A percentile compares a stretch with the other conserved stretches of the same genome.
Evolutionary conservation across 176 grass and related monocot species (phyloP).

Genomic region (Oryza glaberrima): DNA sequence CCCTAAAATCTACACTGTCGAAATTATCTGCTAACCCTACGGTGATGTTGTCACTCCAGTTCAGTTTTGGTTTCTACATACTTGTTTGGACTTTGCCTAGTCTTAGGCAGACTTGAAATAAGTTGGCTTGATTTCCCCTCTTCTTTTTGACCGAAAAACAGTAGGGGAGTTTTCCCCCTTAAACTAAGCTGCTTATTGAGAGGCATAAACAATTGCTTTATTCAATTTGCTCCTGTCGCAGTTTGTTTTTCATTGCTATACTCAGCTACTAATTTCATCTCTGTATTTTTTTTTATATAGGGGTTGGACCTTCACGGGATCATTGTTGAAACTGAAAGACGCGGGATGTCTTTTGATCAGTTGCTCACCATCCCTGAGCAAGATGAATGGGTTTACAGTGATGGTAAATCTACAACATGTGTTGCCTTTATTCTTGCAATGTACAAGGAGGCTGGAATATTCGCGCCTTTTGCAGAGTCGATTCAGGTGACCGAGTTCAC

Average conservation of each 20-base stretch:
- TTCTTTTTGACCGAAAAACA: no score
- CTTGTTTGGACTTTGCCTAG: neutral
- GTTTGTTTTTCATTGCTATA: constrained; percentile 20
- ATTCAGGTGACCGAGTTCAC: constrained; percentile 98
- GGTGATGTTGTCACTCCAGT: neutral
- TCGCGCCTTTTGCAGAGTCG: constrained; percentile 69
- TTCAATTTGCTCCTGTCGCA: neutral
- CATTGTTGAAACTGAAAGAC: constrained; percentile 84
- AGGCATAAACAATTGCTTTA: neutral
- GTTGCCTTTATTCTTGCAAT: constrained; percentile 93
- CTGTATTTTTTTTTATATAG: constrained; percentile 41
- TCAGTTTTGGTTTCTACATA: constrained; percentile 4
- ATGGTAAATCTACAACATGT: constrained; percentile 97
- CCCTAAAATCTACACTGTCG: neutral
- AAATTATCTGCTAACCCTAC: constrained; percentile 1
- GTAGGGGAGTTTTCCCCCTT: neutral
- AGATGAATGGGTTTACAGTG: constrained; percentile 97
- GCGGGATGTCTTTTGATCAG: constrained; percentile 94
- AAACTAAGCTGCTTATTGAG: constrained; percentile 8
- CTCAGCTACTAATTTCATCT: constrained; percentile 38
- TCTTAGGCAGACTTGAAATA: constrained; percentile 2
- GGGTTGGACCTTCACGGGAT: constrained; percentile 83
- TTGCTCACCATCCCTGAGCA: constrained; percentile 91
- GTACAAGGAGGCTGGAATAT: constrained; percentile 94
- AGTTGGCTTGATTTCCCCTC: neutral